Base-by-base conservation (phyloP, 2,329 filamentous ascomycete species). In the Thyridium curvatum region DNA sequence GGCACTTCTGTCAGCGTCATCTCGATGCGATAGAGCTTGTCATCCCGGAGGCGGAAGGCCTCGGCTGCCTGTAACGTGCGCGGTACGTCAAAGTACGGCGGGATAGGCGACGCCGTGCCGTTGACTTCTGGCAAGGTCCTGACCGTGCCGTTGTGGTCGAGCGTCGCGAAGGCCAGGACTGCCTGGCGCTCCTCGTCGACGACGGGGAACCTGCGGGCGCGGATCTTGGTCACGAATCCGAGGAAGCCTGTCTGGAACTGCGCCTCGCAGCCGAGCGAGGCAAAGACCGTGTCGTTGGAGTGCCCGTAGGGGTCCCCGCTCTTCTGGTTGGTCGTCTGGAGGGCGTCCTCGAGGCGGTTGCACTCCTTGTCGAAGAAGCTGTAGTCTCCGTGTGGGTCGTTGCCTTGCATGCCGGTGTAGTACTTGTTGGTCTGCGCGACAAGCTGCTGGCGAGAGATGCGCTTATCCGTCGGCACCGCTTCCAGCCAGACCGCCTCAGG, bases 161-260 rank as follows among this genome's bases (percentile, higher is more conserved):
- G 42, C 8, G 46, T 48, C 3, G 45, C 46, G 18, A 50, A 38
- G 21, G 48, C 46, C 18, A 52, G 46, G 10, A 49, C 45, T 6
- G 36, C 45, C 30, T 49, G 46, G 10, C 46, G 46, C 40, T 49
- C 48, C 32, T 49, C 45, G 31, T 52, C 46, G 7, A 50, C 42
- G n/a, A 50, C 43, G 16, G 44, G 39, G 33, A 46, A 50, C 12
- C 46, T 42, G 18, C 46, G 46, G 35, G 46, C 49, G 30, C 46
- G 44, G 18, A 49, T 50, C 21, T 34, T 41, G 9, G 49, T 50
- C 16, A 52, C 48, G 26, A 49, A 52, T 1, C 48, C 49, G 12
- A 52, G 45, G 37, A 52, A 52, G 5, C 49, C 49, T 4, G 48
- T 52, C 38, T 50, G 49, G 38, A 52, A 50, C 17, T 52, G 48